Percentiles rank a stretch among this genome's conserved stretches.
These are phyloP conservation scores for Tolypocladium capitatum DNA, from an alignment of 2,329 filamentous ascomycete genomes.

Conservation along the genomic window DNA sequence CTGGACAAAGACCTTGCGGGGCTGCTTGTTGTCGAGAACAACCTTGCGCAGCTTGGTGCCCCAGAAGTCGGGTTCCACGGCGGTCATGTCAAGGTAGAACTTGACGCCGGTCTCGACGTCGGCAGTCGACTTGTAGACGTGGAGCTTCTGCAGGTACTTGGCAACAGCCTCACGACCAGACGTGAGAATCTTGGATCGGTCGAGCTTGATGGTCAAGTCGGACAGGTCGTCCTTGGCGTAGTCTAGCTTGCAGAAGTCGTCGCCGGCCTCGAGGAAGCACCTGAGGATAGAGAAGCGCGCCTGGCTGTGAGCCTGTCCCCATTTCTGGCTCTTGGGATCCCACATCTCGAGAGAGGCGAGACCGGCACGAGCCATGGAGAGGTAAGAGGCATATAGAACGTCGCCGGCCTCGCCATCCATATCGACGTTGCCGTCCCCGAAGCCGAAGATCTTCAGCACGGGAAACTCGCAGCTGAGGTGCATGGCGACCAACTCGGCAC, in stretches of 20 bases:
- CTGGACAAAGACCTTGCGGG: slow-evolving; percentile 87
- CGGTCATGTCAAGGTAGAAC: slow-evolving; percentile 74
- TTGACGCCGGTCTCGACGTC: slow-evolving; percentile 65
- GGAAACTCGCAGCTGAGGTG: slow-evolving; percentile 76
- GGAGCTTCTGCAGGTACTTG: slow-evolving; percentile 77
- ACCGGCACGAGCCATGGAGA: slow-evolving; percentile 90
- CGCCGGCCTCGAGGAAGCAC: slow-evolving; percentile 75
- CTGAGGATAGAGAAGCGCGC: slow-evolving; percentile 79
- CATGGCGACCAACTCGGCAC: slow-evolving; percentile 91
- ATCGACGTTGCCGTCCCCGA: slow-evolving; percentile 62
- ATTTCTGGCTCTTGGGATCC: slow-evolving; percentile 82
- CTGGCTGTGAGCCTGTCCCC: slow-evolving; percentile 87
- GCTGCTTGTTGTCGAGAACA: slow-evolving; percentile 65
- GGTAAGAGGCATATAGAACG: slow-evolving; percentile 76
- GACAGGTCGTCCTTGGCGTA: slow-evolving; percentile 62
- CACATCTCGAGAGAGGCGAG: slow-evolving; percentile 82
- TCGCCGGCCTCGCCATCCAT: slow-evolving; percentile 69
- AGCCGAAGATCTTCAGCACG: slow-evolving; percentile 83
- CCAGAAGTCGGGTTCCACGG: slow-evolving; percentile 72
- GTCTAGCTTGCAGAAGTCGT: slow-evolving; percentile 73
- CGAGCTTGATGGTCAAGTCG: slow-evolving; percentile 69
- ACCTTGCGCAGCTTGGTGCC: slow-evolving; percentile 64
- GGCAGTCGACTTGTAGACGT: slow-evolving; percentile 84
- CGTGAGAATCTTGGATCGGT: slow-evolving; percentile 75
- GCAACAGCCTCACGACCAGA: slow-evolving; percentile 76